Conservation (phyloP, 805 yeast species). For the Kodamaea kaohsiungensis region DNA sequence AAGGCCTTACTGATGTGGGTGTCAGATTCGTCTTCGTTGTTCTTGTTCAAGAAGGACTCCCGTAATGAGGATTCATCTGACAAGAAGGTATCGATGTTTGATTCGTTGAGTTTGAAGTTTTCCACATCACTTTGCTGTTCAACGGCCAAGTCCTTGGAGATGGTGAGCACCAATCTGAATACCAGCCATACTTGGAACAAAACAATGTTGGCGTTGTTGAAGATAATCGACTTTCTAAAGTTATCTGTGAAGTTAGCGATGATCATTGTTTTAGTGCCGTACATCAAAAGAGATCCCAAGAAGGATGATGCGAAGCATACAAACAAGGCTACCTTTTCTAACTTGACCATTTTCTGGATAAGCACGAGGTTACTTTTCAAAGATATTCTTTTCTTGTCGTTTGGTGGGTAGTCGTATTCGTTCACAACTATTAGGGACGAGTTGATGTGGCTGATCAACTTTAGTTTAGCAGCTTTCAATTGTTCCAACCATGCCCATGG, state of each 20-base stretch:
- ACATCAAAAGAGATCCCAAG: conserved; percentile 27
- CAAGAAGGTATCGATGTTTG: neutral
- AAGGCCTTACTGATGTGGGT: neutral
- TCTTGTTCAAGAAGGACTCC: neutral
- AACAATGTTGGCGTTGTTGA: conserved; percentile 37
- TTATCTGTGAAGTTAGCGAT: conserved; percentile 22
- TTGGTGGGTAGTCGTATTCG: neutral
- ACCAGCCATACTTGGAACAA: conserved; percentile 36
- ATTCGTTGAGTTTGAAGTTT: neutral
- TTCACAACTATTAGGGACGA: conserved; percentile 3
- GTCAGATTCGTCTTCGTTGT: neutral
- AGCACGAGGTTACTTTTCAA: conserved; percentile 7
- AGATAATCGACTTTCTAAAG: conserved; percentile 25
- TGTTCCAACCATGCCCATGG: conserved; percentile 43
- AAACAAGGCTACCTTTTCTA: conserved; percentile 21
- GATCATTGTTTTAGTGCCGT: conserved; percentile 27
- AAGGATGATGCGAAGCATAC: conserved; percentile 29
- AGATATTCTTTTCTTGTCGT: neutral
- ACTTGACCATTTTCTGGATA: conserved; percentile 14
- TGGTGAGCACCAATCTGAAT: conserved; percentile 25
- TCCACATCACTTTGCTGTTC: neutral
- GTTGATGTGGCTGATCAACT: conserved; percentile 18
- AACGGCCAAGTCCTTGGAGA: conserved; percentile 1
- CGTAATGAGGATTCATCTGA: neutral
- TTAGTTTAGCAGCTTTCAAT: conserved; percentile 19